Evolutionary conservation across 352 stramenopile genomes (phyloP), one percentile per base, ranked within the genome.

Genomic region (Phytopythium vexans): DNA sequence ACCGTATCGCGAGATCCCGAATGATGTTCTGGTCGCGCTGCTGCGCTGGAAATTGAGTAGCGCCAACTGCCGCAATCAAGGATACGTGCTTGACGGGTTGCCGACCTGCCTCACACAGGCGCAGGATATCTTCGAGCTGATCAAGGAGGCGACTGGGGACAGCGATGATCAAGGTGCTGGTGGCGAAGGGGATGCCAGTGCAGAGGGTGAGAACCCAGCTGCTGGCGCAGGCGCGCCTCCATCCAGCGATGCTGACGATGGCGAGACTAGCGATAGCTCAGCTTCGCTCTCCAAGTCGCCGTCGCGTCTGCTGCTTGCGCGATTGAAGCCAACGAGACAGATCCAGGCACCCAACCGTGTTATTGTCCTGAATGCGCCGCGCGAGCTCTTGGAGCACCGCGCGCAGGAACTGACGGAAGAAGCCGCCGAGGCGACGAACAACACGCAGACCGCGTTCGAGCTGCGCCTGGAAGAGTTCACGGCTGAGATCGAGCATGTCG

Each of bases 11-110:
- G 65, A 70, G n/a, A 55, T 87, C n/a, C 62, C 66, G 0, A 61
- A 79, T 52, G 27, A 59, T 8, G 58, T 69, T 0, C 43, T 85
- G 15, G 55, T 88, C 6, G 58, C 72, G 4, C 52, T 89, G 32
- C 43, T 95, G 27, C 71, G 80, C 35, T 92, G 82, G 77, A 89
- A 89, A 52, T 62, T 94, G 7, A 53, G 66, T 16, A 70, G 58
- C 33, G 56, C 78, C 0, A 49, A 58, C 46, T 93, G 80, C 38
- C 80, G 74, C 6, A 94, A 93, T 65, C 86, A 94, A 43, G 86
- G 86, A 3, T 95, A 88, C 47, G 86, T 95, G 15, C 61, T 94
- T 7, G 83, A 94, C 37, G 84, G 81, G 0, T 41, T 90, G 3
- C 78, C 83, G 3, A 55, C 68, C 12, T 75, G 72, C 3, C 58